Percentiles rank a stretch among this genome's conserved stretches.
phyloP scores from a whole-genome alignment of 768 basidiomycete species.

The Goffeauzyma gilvescens region DNA sequence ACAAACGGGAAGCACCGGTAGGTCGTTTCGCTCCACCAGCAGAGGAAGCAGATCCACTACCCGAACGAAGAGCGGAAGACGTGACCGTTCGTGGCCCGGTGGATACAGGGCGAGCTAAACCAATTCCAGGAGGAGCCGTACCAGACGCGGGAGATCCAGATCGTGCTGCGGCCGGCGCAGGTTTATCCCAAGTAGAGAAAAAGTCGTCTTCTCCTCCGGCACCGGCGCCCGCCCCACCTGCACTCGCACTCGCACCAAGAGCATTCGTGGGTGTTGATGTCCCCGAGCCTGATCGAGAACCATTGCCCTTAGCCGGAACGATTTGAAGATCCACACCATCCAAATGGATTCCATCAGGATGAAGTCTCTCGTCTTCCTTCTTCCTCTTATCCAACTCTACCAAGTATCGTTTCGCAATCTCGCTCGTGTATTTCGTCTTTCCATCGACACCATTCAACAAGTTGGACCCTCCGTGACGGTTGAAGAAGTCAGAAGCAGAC shows the following conservation, averaged over 20 bases:
- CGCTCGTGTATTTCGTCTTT: conserved; percentile 75
- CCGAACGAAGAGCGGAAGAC: conserved; percentile 31
- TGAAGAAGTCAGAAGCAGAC: conserved; percentile 71
- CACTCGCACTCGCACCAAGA: conserved; percentile 32
- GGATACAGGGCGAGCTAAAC: conserved; percentile 18
- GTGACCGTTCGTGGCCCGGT: conserved; percentile 33
- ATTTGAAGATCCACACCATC: conserved; percentile 47
- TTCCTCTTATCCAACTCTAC: conserved; percentile 69
- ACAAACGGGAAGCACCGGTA: conserved; percentile 26
- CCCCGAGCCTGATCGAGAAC: conserved; percentile 28
- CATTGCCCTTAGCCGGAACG: conserved; percentile 16
- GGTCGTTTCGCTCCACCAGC: conserved; percentile 34
- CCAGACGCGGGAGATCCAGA: conserved; percentile 40
- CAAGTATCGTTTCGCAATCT: conserved; percentile 71
- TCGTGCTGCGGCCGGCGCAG: conserved; percentile 16
- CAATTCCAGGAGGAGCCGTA: conserved; percentile 30
- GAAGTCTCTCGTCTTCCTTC: conserved; percentile 55
- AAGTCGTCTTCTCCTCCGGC: conserved; percentile 66
- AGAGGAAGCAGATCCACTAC: conserved; percentile 11
- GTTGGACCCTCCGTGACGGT: conserved; percentile 58
- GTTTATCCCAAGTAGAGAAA: conserved; percentile 82
- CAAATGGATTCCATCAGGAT: conserved; percentile 55
- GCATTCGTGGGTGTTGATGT: conserved; percentile 6
- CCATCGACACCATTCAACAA: conserved; percentile 54
- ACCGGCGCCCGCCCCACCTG: conserved; percentile 25